Conservation (phyloP, 2,329 filamentous ascomycete species). For the Penicillium sumatraense region DNA sequence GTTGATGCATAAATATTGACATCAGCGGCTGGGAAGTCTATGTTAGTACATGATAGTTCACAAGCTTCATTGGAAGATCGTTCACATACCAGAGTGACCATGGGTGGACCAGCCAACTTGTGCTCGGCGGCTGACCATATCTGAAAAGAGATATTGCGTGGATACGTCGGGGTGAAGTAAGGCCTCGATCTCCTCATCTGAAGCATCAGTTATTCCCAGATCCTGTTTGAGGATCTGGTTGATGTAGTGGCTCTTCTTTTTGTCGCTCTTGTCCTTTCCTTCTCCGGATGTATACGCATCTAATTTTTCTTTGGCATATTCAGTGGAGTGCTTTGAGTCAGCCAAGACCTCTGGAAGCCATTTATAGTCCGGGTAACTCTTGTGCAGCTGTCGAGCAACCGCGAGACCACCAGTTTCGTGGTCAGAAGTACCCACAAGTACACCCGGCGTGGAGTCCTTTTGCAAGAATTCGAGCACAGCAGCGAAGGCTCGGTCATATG, state of each 20-base stretch:
- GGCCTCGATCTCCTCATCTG: constrained; percentile 69
- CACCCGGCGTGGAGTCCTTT: constrained; percentile 69
- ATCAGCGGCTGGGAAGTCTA: constrained; percentile 68
- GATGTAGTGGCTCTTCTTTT: constrained; percentile 66
- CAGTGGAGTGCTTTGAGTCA: constrained; percentile 75
- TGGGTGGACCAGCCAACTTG: constrained; percentile 95
- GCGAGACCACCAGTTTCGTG: constrained; percentile 94
- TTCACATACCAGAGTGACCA: constrained; percentile 69
- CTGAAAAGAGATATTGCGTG: constrained; percentile 68
- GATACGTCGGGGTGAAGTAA: constrained; percentile 63
- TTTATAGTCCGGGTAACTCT: constrained; percentile 58
- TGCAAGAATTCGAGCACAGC: constrained; percentile 84
- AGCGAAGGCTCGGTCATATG: constrained; percentile 86
- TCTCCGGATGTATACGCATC: constrained; percentile 58
- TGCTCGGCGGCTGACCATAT: constrained; percentile 84
- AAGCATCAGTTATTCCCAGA: constrained; percentile 77
- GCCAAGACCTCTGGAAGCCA: constrained; percentile 86
- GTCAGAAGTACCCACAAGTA: constrained; percentile 89
- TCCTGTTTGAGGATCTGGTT: constrained; percentile 68
- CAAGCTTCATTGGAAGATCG: too few species aligned
- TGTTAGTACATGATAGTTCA: background rate
- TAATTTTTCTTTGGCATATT: constrained; percentile 70
- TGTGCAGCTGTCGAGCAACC: constrained; percentile 71
- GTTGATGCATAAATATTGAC: constrained; percentile 94
- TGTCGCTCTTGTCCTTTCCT: constrained; percentile 42